A percentile compares a stretch with the other conserved stretches of the same genome.
Conservation (phyloP, 2,329 filamentous ascomycete species). For the Alternaria burnsii region DNA sequence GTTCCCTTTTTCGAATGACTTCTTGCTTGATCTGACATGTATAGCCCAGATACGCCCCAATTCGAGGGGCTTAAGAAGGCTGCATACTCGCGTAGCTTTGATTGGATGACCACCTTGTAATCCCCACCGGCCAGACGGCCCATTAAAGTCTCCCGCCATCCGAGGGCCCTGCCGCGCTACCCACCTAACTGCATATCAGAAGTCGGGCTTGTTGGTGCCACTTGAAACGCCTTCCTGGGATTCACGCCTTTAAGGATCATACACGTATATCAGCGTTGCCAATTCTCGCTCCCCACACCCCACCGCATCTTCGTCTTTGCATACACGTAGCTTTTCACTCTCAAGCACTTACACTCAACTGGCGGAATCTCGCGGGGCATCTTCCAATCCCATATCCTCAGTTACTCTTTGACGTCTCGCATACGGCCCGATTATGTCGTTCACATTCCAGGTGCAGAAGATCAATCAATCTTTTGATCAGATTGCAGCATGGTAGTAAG, state of each 20-base stretch:
- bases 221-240: constrained; percentile 18
- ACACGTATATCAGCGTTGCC: constrained; percentile 28
- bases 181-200: constrained; percentile 32
- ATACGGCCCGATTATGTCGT: constrained; percentile 36
- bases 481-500: constrained; percentile 45
- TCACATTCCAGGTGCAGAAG: constrained; percentile 40
- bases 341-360: background rate
- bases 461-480: constrained; percentile 47
- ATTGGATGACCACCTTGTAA: constrained; percentile 22
- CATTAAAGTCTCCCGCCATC: constrained; percentile 17
- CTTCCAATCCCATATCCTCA: background rate
- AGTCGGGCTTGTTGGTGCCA: constrained; percentile 28
- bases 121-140: constrained; percentile 15
- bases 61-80: background rate
- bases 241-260: constrained; percentile 19
- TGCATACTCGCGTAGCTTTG: constrained; percentile 6
- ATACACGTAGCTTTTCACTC: background rate
- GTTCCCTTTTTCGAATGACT: background rate
- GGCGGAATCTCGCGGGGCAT: background rate
- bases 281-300: constrained; percentile 8
- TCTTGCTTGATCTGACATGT: background rate
- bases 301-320: background rate
- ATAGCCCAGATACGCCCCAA: background rate
- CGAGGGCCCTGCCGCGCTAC: constrained; percentile 26
- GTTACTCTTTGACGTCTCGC: background rate